Percentiles rank a stretch among this genome's conserved stretches.
These are phyloP conservation scores for Tetraselmis striata DNA, from an alignment of 139 green algal genomes.

Conservation along the genomic window DNA sequence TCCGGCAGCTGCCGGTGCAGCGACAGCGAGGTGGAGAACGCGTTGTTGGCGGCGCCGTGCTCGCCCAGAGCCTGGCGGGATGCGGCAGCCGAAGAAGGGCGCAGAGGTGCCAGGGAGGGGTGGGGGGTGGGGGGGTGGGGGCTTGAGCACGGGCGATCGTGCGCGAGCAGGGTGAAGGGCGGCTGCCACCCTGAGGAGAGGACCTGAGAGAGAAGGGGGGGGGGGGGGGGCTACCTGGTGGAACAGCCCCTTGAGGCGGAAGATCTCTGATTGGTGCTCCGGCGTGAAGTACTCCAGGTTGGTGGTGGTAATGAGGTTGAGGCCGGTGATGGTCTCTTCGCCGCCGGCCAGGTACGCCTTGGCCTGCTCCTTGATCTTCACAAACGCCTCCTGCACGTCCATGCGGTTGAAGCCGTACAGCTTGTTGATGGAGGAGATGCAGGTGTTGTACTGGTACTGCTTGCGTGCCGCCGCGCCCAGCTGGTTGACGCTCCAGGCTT, in stretches of 20 bases:
- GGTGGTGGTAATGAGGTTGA: constrained; percentile 87
- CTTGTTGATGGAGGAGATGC: constrained; percentile 74
- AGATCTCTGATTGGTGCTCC: constrained; percentile 84
- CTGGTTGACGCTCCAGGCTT: constrained; percentile 92
- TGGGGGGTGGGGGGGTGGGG: background rate
- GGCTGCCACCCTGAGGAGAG: background rate
- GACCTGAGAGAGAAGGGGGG: background rate
- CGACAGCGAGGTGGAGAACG: constrained; percentile 73
- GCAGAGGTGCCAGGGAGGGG: background rate
- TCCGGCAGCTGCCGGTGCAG: constrained; percentile 68
- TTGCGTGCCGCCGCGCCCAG: constrained; percentile 75
- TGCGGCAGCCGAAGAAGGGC: background rate
- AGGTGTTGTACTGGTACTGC: constrained; percentile 38
- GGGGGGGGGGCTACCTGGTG: constrained; percentile 24
- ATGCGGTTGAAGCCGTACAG: constrained; percentile 95
- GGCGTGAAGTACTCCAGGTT: constrained; percentile 96
- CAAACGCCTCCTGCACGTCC: constrained; percentile 97
- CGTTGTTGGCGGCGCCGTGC: constrained; percentile 37
- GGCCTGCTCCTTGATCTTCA: constrained; percentile 90
- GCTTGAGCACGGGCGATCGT: no score
- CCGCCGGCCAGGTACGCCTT: constrained; percentile 52
- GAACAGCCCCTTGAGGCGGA: constrained; percentile 74
- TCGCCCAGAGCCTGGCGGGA: constrained; percentile 23
- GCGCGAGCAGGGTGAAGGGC: no score
- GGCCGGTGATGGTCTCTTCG: constrained; percentile 54